These are phyloP conservation scores for Castanea mollissima DNA, from an alignment of 306 rosid genomes.

Conservation along the genomic window DNA sequence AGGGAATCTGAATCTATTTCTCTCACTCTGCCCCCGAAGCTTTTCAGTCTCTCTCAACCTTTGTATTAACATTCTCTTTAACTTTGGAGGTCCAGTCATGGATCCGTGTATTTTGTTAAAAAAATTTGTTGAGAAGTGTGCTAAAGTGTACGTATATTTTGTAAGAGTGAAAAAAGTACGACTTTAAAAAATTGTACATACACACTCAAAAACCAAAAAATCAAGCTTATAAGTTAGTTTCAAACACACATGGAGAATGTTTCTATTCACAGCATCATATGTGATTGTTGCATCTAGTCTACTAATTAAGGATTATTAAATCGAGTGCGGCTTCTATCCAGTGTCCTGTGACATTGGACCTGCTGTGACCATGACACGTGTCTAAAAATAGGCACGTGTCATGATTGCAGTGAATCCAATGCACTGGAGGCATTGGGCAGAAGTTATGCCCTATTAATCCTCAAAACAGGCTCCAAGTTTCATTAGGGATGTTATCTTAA, in stretches of 20 bases:
- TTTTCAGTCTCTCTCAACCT: conserved; percentile 40
- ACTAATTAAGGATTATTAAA: background rate
- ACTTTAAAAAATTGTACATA: no score
- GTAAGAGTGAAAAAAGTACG: no score
- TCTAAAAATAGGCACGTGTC: no score
- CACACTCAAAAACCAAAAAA: no score
- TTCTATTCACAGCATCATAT: conserved; percentile 12
- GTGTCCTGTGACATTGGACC: no score
- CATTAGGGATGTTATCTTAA: background rate
- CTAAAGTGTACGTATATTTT: no score
- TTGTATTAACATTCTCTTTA: conserved; percentile 49
- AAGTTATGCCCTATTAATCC: background rate
- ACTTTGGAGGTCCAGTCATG: background rate
- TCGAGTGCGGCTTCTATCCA: no score
- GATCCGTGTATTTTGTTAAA: no score
- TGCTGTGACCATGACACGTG: rapidly evolving
- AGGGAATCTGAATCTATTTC: conserved; percentile 39
- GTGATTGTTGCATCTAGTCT: conserved; percentile 22
- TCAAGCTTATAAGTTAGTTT: no score
- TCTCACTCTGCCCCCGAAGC: conserved; percentile 34
- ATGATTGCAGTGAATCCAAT: no score
- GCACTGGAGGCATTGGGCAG: no score
- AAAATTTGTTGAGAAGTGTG: no score
- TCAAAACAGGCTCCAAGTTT: background rate
- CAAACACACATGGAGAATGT: background rate